Conservation (phyloP, 176 grass and related monocot genomes). For the Rhynchospora breviuscula region DNA sequence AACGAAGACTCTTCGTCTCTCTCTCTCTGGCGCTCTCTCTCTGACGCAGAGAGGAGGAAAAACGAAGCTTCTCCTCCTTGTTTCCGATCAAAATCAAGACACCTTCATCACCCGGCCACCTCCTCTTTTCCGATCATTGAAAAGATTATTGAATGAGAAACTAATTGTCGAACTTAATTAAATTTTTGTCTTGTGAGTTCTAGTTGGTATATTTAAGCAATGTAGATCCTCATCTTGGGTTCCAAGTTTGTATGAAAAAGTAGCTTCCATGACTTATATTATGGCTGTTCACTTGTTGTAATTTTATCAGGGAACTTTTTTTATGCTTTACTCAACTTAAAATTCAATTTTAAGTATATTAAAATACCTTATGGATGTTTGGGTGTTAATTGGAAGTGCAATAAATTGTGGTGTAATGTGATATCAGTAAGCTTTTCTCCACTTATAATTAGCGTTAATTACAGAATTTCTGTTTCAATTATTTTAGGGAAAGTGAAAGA, state of each 20-base stretch:
- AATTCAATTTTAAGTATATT: neutral
- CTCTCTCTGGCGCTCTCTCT: no score
- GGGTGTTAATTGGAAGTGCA: neutral
- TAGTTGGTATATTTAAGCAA: constrained; percentile 3
- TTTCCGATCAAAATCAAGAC: no score
- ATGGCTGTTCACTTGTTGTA: neutral
- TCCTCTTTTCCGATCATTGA: no score
- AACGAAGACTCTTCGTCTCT: no score
- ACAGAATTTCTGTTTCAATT: neutral
- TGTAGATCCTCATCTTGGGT: neutral
- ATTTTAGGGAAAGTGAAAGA: constrained; percentile 37
- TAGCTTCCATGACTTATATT: neutral
- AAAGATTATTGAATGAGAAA: neutral
- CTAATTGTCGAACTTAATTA: neutral
- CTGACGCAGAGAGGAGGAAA: no score
- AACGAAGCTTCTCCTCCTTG: no score
- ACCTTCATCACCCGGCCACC: no score
- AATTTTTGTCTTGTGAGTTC: neutral
- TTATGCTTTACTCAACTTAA: neutral
- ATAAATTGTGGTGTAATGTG: neutral
- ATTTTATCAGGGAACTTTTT: no score
- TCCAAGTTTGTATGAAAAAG: neutral
- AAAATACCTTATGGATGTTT: neutral
- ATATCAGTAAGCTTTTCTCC: no score
- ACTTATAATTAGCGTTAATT: neutral